These are phyloP conservation scores for Leptomonas seymouri DNA, from an alignment of 208 protist species.

Conservation along the genomic window DNA sequence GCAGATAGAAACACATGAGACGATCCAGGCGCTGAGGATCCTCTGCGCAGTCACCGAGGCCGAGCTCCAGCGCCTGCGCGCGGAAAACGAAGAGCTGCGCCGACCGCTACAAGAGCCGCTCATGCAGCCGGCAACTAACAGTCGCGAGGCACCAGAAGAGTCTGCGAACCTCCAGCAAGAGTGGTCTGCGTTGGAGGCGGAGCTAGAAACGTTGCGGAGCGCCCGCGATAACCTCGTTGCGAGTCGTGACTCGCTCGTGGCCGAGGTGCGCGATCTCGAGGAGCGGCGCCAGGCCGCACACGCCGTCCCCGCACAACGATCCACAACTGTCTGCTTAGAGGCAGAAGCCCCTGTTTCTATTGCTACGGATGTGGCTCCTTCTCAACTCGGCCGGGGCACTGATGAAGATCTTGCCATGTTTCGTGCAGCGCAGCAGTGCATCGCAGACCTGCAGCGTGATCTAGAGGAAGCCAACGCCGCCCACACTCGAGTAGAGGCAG, in stretches of 20 bases:
- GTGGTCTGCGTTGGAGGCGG: slow-evolving; percentile 2
- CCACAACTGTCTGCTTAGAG: background rate
- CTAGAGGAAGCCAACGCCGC: slow-evolving; percentile 9
- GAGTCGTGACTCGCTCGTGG: slow-evolving; percentile 8
- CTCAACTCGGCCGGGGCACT: background rate
- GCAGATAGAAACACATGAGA: background rate
- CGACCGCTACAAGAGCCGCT: background rate
- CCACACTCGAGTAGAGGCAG: background rate
- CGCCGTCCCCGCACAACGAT: background rate
- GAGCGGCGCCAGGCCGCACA: background rate
- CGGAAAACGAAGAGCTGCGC: slow-evolving; percentile 1
- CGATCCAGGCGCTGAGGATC: slow-evolving; percentile 11
- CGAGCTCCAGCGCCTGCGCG: background rate
- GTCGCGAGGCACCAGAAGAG: background rate
- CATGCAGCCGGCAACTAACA: background rate
- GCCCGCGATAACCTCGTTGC: slow-evolving; percentile 4
- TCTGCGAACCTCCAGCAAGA: background rate
- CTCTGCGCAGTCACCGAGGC: slow-evolving; percentile 15
- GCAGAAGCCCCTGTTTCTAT: background rate
- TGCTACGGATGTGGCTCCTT: background rate
- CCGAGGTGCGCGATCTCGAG: slow-evolving; percentile 16
- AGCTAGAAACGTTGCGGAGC: slow-evolving; percentile 16
- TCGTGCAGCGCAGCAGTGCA: slow-evolving; percentile 11
- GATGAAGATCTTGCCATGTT: slow-evolving; percentile 3
- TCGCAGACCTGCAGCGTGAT: slow-evolving; percentile 18